Evolutionary conservation across 352 stramenopile genomes (phyloP), one percentile per base, ranked within the genome.

Genomic region (Pythium apleroticum): DNA sequence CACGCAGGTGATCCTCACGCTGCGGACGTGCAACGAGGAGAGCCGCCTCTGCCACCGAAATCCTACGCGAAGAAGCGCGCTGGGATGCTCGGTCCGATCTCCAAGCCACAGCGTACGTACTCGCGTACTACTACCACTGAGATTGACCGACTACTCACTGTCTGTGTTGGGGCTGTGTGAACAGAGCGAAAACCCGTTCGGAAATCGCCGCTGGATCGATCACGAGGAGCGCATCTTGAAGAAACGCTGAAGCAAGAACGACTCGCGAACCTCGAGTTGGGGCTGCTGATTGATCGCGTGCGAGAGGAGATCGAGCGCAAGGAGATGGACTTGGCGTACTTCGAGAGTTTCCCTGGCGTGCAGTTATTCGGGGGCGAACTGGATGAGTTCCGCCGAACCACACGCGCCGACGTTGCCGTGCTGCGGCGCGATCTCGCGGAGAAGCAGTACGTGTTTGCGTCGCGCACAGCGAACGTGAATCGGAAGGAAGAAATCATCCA

Each of bases 251-350:
- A 71, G 20, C 52, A 60, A n/a, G 80, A 91, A n/a, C 68, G 67
- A 27, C 59, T 65, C 41, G 74, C 72, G 17, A 86, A 88, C 39
- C 24, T 60, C 1, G 63, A 77, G 28, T 68, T 91, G 31, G 76
- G 76, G 3, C 14, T 86, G 4, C 46, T 75, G 0, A 72, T 93
- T 27, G 78, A 91, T 30, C 60, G 60, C 1, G 52, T 91, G 30
- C 75, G 80, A 9, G 82, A 95, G 43, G 77, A 91, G 49, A 89
- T 80, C 11, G 84, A 93, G 58, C 77, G 81, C 22, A 89, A 90
- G 52, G 72, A 83, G 45, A 93, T 93, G 84, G 82, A 93, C 57
- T 59, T 90, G 11, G 84, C 84, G 22, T 89, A 87, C 43, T 89
- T 90, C 33, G 84, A 93, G 61, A 93, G 79, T 54, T 77, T 88